Conservation (phyloP, 352 stramenopile species). For the Phytophthora sp. region DNA sequence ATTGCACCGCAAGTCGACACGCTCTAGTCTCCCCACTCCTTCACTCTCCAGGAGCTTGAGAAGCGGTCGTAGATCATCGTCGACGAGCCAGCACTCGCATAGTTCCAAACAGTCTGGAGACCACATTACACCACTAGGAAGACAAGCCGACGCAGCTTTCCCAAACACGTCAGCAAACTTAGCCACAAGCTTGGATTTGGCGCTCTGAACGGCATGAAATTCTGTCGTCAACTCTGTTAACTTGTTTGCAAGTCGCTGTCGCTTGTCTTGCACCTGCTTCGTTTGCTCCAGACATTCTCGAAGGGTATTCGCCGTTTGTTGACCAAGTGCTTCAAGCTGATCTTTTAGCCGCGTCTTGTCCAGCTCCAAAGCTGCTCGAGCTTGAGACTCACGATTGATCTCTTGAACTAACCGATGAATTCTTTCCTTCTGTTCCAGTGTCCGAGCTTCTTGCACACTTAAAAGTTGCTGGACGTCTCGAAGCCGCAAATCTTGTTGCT, state of each 20-base stretch:
- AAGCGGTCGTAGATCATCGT: constrained; percentile 55
- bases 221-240: constrained; percentile 50
- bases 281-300: constrained; percentile 51
- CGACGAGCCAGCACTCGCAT: constrained; percentile 56
- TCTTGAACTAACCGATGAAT: constrained; percentile 61
- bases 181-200: constrained; percentile 52
- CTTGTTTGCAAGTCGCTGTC: constrained; percentile 35
- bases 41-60: constrained; percentile 48
- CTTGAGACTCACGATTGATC: constrained; percentile 54
- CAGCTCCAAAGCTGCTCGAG: constrained; percentile 51
- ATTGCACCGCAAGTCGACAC: constrained; percentile 67
- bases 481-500: constrained; percentile 49
- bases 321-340: constrained; percentile 50
- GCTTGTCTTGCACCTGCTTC: constrained; percentile 41
- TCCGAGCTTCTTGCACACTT: constrained; percentile 39
- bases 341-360: constrained; percentile 51
- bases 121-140: constrained; percentile 4
- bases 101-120: constrained; percentile 42
- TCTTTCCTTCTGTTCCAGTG: constrained; percentile 60
- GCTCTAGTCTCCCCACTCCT: constrained; percentile 16
- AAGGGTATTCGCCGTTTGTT: constrained; percentile 43
- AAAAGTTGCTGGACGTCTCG: constrained; percentile 46
- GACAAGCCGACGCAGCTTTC: constrained; percentile 9
- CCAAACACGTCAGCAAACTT: constrained; percentile 43
- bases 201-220: constrained; percentile 43